Percentiles rank a stretch among this genome's conserved stretches.
Evolutionary conservation across 345 rosid species (phyloP).

Genomic region (Odontarrhena argentea): DNA sequence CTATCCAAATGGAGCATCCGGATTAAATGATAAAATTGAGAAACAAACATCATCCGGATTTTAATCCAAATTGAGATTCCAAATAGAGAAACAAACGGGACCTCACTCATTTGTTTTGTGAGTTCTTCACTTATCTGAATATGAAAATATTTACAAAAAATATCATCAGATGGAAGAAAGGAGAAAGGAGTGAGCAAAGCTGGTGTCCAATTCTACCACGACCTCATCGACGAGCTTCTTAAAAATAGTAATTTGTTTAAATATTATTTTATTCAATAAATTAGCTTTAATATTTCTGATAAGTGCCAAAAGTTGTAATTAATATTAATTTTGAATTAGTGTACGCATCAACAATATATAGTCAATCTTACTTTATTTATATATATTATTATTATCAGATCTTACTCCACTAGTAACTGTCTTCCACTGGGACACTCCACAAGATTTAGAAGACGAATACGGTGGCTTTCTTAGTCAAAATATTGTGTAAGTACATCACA

Average conservation of each 20-base stretch:
- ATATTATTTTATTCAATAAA: too few relatives aligned
- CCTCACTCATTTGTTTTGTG: not conserved
- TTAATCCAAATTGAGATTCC: too few relatives aligned
- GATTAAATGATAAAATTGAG: too few relatives aligned
- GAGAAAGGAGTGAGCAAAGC: conserved; percentile 42
- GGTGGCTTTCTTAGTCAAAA: conserved; percentile 14
- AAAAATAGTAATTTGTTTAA: conserved; percentile 29
- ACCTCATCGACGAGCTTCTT: conserved; percentile 46
- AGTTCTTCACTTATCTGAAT: not conserved
- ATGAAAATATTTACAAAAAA: not conserved
- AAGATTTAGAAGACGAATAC: conserved; percentile 29
- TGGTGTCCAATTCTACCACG: conserved; percentile 48
- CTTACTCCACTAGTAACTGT: conserved; percentile 15
- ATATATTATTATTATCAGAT: not conserved
- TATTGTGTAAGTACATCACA: conserved; percentile 13
- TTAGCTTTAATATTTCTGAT: too few relatives aligned
- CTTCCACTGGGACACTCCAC: conserved; percentile 24
- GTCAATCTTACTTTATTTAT: not conserved
- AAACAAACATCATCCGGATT: too few relatives aligned
- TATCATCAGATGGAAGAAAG: conserved; percentile 40
- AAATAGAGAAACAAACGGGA: too few relatives aligned
- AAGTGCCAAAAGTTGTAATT: too few relatives aligned
- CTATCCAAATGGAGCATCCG: too few relatives aligned
- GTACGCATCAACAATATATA: not conserved
- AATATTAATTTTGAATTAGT: too few relatives aligned